These are phyloP conservation scores for Skeletonema costatum DNA, from an alignment of 108 stramenopile genomes.

Conservation along the genomic window DNA sequence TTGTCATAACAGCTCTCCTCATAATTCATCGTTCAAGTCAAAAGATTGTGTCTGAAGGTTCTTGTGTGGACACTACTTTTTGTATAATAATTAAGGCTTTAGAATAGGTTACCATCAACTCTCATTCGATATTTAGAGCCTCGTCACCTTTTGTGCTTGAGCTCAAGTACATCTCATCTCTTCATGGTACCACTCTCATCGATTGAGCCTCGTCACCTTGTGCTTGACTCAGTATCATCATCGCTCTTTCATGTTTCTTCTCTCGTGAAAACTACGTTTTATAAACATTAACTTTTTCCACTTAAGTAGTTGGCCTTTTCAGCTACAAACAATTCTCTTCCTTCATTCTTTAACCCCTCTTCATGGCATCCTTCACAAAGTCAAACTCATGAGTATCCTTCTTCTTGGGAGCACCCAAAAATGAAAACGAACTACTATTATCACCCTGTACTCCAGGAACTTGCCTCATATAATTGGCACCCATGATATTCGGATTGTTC, in stretches of 20 bases:
- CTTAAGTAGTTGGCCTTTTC: neutral
- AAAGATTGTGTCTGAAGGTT: neutral
- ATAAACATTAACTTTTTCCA: neutral
- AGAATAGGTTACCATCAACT: neutral
- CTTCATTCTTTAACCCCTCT: slow-evolving; percentile 51
- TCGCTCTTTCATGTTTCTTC: too few species aligned
- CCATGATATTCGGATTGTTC: slow-evolving; percentile 35
- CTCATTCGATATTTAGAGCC: too few species aligned
- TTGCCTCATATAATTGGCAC: slow-evolving; percentile 56
- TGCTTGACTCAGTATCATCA: too few species aligned
- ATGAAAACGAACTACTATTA: slow-evolving; percentile 56
- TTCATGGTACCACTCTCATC: too few species aligned
- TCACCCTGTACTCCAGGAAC: slow-evolving; percentile 52
- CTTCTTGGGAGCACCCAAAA: slow-evolving; percentile 55
- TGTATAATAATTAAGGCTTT: neutral
- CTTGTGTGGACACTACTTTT: neutral
- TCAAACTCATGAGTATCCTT: slow-evolving; percentile 80
- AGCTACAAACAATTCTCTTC: neutral
- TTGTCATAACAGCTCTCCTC: neutral
- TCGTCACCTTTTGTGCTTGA: too few species aligned
- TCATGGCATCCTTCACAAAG: slow-evolving; percentile 90
- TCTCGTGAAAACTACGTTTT: too few species aligned
- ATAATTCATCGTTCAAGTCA: neutral
- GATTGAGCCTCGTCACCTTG: too few species aligned
- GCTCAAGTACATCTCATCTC: too few species aligned